Base-by-base conservation (phyloP, 2,329 filamentous ascomycete genomes). In the Metarhizium humberi region DNA sequence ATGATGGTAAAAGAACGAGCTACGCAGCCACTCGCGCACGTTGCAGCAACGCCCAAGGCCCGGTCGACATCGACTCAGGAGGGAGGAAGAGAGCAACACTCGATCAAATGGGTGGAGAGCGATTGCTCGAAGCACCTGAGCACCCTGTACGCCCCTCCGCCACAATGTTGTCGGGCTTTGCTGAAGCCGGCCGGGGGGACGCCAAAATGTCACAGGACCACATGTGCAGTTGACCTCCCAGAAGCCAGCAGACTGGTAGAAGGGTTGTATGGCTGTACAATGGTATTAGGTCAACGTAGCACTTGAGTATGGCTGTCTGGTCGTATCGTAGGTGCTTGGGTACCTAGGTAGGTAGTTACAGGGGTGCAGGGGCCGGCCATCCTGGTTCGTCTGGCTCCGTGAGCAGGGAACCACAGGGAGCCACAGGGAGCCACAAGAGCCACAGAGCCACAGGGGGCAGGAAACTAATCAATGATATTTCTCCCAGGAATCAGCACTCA, bases 101-200 rank as follows among this genome's bases (percentile, higher is more conserved):
- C 38, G 38, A 40, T 40, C 5, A 16, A 16, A 40, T 40, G 38
- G 38, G 38, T 5, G 13, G 38, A 40, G 38, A 40, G 38, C 2
- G 38, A 40, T 13, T 40, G 38, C 38, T 40, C 13, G 38, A 16
- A 40, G 38, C 38, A 40, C 14, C 38, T 40, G 13, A 40, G 38
- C 38, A 40, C 38, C 38, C 8, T 40, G 38, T 40, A 40, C 38
- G 13, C 54, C 56, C 58, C 61, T 63, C 63, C 65, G 64, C 63
- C 65, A 65, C 61, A 62, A 60, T 59, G 32, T 60, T 54, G 30
- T 56, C 51, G 43, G 57, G 59, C 47, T 54, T 50, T 57, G 51
- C 54, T 50, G 51, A 54, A 54, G 40, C 50, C 47, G 51, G 46
- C 18, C 25, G 32, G 43, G 52, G 25, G 40, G n/a, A 18, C 18